Evolutionary conservation across 2,329 filamentous ascomycete species (phyloP), one percentile per base, ranked within the genome.

Genomic region (Trichoderma sp.): DNA sequence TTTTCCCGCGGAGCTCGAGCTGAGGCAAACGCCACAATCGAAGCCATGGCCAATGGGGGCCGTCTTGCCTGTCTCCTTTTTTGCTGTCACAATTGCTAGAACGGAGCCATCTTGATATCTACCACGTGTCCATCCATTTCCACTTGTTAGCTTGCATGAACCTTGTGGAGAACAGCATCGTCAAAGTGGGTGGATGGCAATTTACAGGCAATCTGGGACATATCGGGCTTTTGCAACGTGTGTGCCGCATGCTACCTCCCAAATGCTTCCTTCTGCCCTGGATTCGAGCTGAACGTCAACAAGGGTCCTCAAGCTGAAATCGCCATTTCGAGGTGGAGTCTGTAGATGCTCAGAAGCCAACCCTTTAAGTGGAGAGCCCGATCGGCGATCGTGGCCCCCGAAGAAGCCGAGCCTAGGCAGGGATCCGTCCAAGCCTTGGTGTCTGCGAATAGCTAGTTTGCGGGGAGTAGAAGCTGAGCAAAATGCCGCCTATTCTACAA

Each of bases 381-480:
- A 33, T 31, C 43, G 43, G 59, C 29, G 27, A 62, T 7, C 40
- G 43, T 29, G 8, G 19, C 40, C 5, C 40, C 59, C 59, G 59
- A 62, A 62, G 59, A 62, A 62, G 59, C 59, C 59, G 59, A 52
- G 13, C 14, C 40, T 49, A 62, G 16, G n/a, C 47, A 49, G 10
- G 47, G 21, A 49, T 49, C 8, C 3, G 5, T 3, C n/a, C 47
- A 49, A 49, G 47, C 47, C 47, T 13, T 21, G 8, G 19, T 2
- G 24, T 49, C 43, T 49, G 47, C 10, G 47, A 49, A 24, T 16
- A 49, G 47, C 47, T 49, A 49, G 47, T 21, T 49, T 49, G 59
- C 59, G 43, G 59, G 59, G 59, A 35, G 37, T 24, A n/a, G n/a
- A 62, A 62, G 4, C 13, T 49, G 40, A 31, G 4, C 13, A 13